Conservation (phyloP, 352 stramenopile species). For the Thalassiosira delicatula region DNA sequence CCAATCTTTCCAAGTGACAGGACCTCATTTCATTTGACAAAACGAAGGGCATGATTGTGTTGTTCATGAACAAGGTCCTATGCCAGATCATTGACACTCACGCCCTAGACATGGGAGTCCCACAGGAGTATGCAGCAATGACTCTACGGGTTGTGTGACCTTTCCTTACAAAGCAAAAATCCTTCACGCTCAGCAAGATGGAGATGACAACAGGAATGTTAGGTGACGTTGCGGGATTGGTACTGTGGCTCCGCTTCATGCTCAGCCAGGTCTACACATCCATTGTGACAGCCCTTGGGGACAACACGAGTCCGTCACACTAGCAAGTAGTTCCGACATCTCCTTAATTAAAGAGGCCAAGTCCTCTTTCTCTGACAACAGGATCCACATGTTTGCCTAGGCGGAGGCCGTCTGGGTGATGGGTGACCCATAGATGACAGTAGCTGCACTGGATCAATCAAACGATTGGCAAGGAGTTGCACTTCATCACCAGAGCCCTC, state of each 20-base stretch:
- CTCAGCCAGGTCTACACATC: slow-evolving; percentile 35
- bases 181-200: background rate
- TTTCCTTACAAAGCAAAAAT: too few species aligned
- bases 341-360: background rate
- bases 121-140: slow-evolving; percentile 18
- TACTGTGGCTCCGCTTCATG: background rate
- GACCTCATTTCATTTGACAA: background rate
- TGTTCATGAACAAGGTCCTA: slow-evolving; percentile 27
- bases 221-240: background rate
- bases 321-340: slow-evolving; percentile 16
- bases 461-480: slow-evolving; percentile 17
- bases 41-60: slow-evolving; percentile 37
- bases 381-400: slow-evolving; percentile 18
- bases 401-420: background rate
- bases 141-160: too few species aligned
- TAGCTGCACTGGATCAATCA: slow-evolving; percentile 23
- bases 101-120: slow-evolving; percentile 5
- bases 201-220: background rate
- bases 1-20: background rate
- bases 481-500: background rate
- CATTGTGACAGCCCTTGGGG: slow-evolving; percentile 14
- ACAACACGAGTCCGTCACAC: slow-evolving; percentile 4
- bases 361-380: background rate
- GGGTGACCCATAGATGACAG: background rate
- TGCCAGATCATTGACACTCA: slow-evolving; percentile 31